Percentiles rank a stretch among this genome's conserved stretches.
Evolutionary conservation across 805 yeast genomes (phyloP).

Genomic region (Suhomyces prunicola): DNA sequence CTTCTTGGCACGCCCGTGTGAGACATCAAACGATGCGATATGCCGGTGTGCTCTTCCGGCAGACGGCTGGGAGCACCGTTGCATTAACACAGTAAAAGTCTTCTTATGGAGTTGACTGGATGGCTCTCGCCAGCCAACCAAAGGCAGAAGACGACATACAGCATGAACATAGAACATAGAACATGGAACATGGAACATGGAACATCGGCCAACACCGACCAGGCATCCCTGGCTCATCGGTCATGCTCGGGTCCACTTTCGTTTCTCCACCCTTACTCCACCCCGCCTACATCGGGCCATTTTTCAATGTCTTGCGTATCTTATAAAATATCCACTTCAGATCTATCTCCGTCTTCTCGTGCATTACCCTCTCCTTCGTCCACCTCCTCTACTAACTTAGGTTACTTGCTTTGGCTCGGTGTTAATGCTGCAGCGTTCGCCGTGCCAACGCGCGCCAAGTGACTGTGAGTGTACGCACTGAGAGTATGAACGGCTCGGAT

Average conservation of each 20-base stretch:
- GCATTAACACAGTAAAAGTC: neutral
- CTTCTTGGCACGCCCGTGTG: neutral
- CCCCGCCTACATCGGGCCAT: neutral
- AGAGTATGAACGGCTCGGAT: neutral
- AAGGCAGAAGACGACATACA: constrained; percentile 22
- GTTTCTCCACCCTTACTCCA: neutral
- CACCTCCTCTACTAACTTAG: neutral
- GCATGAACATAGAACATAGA: no score
- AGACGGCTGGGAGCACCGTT: neutral
- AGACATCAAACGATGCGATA: neutral
- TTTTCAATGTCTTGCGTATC: neutral
- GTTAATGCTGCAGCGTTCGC: no score
- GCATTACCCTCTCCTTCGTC: neutral
- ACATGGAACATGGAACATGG: no score
- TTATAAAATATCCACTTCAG: neutral
- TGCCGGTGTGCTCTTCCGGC: neutral
- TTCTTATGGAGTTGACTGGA: constrained; percentile 17
- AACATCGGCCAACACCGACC: no score
- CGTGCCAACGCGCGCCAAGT: no score
- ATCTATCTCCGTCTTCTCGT: neutral
- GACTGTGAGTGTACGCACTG: no score
- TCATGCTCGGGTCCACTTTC: no score
- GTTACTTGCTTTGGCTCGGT: no score
- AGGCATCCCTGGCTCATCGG: no score
- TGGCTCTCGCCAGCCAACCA: constrained; percentile 13